A percentile compares a stretch with the other conserved stretches of the same genome.
Evolutionary conservation across 306 rosid genomes (phyloP).

Genomic region (Vigna unguiculata): DNA sequence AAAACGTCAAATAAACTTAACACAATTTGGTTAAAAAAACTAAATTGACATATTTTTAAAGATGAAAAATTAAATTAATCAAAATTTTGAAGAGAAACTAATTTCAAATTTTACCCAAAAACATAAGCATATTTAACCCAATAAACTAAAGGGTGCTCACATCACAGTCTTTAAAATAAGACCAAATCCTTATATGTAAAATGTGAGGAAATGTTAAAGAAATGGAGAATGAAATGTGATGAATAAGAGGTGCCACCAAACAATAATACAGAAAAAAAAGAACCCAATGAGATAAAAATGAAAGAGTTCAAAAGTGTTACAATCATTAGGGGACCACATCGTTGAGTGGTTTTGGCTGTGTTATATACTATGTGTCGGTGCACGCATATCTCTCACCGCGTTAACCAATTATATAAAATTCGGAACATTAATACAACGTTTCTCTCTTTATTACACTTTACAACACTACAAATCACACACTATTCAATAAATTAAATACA

Average conservation of each 20-base stretch:
- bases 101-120: too few species aligned
- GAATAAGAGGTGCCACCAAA: conserved; percentile 3
- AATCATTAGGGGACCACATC: conserved; percentile 39
- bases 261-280: neutral
- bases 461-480: conserved; percentile 19
- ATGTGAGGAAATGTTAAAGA: neutral
- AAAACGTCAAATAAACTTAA: too few species aligned
- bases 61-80: too few species aligned
- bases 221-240: neutral
- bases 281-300: neutral
- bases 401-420: conserved; percentile 29
- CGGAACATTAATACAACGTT: conserved; percentile 8
- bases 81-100: too few species aligned
- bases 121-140: too few species aligned
- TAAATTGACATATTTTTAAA: too few species aligned
- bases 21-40: too few species aligned
- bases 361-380: conserved; percentile 50
- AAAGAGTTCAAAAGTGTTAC: conserved; percentile 25
- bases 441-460: conserved; percentile 47
- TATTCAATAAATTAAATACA: neutral
- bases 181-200: neutral
- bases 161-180: neutral
- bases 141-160: too few species aligned
- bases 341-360: conserved; percentile 43
- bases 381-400: conserved; percentile 50